Conservation (phyloP, 140 eudicot genomes). For the Flaveria floridana region DNA sequence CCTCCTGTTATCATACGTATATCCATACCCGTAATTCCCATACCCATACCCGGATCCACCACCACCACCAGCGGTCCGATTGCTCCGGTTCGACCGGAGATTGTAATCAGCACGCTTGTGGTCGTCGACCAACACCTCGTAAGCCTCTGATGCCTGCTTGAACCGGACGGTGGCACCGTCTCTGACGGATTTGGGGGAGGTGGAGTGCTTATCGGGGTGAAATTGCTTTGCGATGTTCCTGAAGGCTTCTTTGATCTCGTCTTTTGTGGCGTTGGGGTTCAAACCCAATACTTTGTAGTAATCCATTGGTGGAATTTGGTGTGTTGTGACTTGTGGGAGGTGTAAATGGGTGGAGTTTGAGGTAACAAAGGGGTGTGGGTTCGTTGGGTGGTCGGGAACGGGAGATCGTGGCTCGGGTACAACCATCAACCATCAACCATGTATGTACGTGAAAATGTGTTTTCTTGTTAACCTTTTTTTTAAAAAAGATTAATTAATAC, state of each 20-base stretch:
- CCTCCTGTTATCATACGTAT: constrained; percentile 28
- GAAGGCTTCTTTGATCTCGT: constrained; percentile 80
- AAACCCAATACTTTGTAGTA: constrained; percentile 68
- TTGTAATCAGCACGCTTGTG: constrained; percentile 77
- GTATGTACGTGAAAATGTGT: too few relatives aligned
- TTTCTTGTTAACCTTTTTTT: too few relatives aligned
- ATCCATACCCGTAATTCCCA: constrained; percentile 33
- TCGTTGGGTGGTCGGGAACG: constrained; percentile 28
- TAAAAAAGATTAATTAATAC: too few relatives aligned
- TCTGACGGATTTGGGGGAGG: constrained; percentile 50
- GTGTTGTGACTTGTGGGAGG: not conserved
- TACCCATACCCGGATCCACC: constrained; percentile 25
- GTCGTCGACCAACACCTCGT: constrained; percentile 76
- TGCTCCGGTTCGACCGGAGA: constrained; percentile 28
- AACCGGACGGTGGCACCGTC: constrained; percentile 71
- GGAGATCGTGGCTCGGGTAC: constrained; percentile 30
- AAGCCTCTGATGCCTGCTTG: constrained; percentile 90
- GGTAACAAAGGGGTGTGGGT: not conserved
- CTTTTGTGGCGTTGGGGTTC: constrained; percentile 56
- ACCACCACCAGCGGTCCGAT: not conserved
- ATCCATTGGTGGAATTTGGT: constrained; percentile 42
- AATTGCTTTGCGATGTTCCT: constrained; percentile 65
- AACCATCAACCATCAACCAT: too few relatives aligned
- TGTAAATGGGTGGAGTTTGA: constrained; percentile 1
- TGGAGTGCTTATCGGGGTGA: constrained; percentile 88